Base-by-base conservation (phyloP, 2,329 filamentous ascomycete species). In the Ceratocystiopsis sp. region DNA sequence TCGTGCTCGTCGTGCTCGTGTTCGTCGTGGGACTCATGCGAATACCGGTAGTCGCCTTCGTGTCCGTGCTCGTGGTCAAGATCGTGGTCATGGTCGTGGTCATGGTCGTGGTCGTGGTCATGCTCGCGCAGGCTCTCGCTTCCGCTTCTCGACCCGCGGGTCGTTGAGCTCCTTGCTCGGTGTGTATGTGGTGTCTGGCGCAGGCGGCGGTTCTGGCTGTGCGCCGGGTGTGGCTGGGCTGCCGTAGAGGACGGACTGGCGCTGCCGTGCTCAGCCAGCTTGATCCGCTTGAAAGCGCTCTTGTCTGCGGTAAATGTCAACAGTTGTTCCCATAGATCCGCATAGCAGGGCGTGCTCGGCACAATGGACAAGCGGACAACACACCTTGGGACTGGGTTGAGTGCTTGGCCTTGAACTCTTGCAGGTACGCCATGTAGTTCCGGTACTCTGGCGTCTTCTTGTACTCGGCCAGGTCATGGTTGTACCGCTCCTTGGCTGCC, bases 381-480 rank as follows among this genome's bases (percentile, higher is more conserved):
- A 48, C 59, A 75, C 73, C 70, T 67, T 74, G 69, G 42, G 62
- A 61, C 39, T 71, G 65, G 44, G 65, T 66, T 21, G 69, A 63
- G 53, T 87, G 79, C 55, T 80, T 81, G 40, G 77, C 73, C 55
- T 81, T 86, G 63, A 91, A 89, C 1, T 87, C 82, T 32, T 74
- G 69, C 18, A 89, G 62, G 55, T 91, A 91, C 37, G 74, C 68
- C 46, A 72, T 67, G 50, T 89, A 87, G 42, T 75, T 70, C 45
- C 67, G 71, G 54, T 77, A 85, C 41, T 79, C 68, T 8, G 69
- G 54, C 0, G 82, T 87, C 59, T 84, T 84, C 57, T 87, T 87
- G 58, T 89, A 89, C 50, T 80, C 73, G 39, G 69, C 65, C 47
- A 87, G 64, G 49, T 83, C 74, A n/a, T 70, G 66, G 50, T 81